Evolutionary conservation across 2,329 filamentous ascomycete species (phyloP).

Genomic region (Paraphaeosphaeria sporulosa): DNA sequence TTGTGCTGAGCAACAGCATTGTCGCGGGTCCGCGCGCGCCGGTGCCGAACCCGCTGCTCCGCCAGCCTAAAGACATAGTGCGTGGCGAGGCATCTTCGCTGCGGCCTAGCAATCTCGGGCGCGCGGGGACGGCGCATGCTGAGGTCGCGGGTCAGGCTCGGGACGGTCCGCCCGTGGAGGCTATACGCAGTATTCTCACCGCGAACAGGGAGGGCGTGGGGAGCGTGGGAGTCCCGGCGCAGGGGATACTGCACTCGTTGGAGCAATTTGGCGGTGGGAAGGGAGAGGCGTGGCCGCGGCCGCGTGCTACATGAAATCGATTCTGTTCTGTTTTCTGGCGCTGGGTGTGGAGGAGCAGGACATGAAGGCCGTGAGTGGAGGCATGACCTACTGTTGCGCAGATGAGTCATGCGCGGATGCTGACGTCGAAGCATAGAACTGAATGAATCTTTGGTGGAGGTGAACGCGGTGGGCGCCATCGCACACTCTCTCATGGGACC

Average conservation of each 20-base stretch:
- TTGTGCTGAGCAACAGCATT: neutral
- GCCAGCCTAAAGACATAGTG: neutral
- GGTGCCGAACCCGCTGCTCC: neutral
- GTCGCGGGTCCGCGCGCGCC: neutral
- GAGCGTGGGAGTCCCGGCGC: neutral
- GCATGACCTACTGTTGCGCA: too few species aligned
- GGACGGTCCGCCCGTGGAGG: neutral
- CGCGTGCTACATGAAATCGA: too few species aligned
- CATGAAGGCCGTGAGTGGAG: too few species aligned
- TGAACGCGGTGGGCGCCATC: too few species aligned
- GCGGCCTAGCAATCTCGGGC: neutral
- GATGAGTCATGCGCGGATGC: too few species aligned
- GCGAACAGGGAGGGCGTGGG: neutral
- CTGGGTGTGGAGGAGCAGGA: too few species aligned
- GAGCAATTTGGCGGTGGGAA: slow-evolving; percentile 10
- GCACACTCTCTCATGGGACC: too few species aligned
- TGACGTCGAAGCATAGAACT: too few species aligned
- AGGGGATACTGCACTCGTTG: slow-evolving; percentile 10
- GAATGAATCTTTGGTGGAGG: too few species aligned
- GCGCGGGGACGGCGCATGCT: neutral
- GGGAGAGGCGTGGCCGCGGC: slow-evolving; percentile 3
- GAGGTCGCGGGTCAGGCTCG: neutral
- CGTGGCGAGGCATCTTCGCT: neutral
- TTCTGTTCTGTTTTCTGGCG: too few species aligned
- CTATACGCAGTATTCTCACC: neutral